A percentile compares a stretch with the other conserved stretches of the same genome.
Conservation (phyloP, 768 basidiomycete species). For the Chalciporus sphaerocephalus region DNA sequence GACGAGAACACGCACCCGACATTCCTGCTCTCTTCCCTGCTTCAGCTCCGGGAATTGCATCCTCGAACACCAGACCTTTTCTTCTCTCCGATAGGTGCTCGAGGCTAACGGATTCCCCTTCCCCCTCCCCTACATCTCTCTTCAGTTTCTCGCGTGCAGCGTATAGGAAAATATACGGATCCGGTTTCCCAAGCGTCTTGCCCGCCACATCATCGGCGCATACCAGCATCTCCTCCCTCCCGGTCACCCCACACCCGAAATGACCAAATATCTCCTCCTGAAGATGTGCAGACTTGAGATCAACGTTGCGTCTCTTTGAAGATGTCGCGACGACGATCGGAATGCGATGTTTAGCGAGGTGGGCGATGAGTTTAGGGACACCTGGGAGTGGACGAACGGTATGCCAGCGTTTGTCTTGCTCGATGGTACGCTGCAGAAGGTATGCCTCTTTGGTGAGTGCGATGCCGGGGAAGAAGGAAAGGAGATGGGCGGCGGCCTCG, state of each 20-base stretch:
- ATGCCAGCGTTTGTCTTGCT: constrained; percentile 66
- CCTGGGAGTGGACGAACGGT: constrained; percentile 73
- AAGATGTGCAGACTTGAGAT: constrained; percentile 63
- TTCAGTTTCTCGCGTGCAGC: constrained; percentile 62
- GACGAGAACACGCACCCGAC: constrained; percentile 51
- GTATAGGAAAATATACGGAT: constrained; percentile 75
- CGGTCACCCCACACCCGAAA: constrained; percentile 22
- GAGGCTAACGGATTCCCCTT: constrained; percentile 25
- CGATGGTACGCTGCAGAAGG: constrained; percentile 47
- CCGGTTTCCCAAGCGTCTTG: constrained; percentile 66
- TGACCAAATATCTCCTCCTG: constrained; percentile 48
- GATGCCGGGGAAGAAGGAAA: constrained; percentile 75
- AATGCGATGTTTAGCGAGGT: constrained; percentile 61
- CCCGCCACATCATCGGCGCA: constrained; percentile 68
- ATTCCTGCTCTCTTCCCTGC: constrained; percentile 83
- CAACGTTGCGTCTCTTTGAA: constrained; percentile 59
- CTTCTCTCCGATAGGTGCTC: constrained; percentile 45
- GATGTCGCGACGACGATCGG: constrained; percentile 84
- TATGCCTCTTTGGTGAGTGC: constrained; percentile 60
- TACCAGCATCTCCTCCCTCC: constrained; percentile 47
- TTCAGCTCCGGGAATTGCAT: constrained; percentile 70
- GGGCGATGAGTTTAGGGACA: constrained; percentile 59
- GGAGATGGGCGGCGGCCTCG: constrained; percentile 59
- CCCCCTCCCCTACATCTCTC: constrained; percentile 50
- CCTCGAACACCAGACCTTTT: constrained; percentile 79